These are phyloP conservation scores for Myriosclerotinia curreyana DNA, from an alignment of 2,329 filamentous ascomycete species.

Conservation along the genomic window DNA sequence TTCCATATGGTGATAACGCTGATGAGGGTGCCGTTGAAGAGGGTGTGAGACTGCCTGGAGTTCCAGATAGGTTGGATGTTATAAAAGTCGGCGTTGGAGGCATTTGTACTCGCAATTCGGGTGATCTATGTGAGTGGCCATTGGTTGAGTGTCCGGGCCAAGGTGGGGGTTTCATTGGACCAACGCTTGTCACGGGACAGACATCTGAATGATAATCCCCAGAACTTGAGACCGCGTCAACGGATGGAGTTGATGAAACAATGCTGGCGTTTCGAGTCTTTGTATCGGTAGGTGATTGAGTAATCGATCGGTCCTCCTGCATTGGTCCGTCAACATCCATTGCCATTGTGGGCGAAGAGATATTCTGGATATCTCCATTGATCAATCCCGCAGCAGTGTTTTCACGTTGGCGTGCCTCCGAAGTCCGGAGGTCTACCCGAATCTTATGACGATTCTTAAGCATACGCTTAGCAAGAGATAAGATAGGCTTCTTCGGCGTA, in stretches of 20 bases:
- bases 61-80: constrained; percentile 39
- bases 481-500: constrained; percentile 31
- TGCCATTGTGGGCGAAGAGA: constrained; percentile 27
- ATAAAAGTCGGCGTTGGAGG: constrained; percentile 54
- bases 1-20: constrained; percentile 51
- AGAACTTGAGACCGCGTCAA: constrained; percentile 26
- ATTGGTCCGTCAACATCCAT: constrained; percentile 32
- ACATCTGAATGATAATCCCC: constrained; percentile 35
- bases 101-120: constrained; percentile 48
- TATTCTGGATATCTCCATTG: constrained; percentile 23
- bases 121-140: constrained; percentile 25
- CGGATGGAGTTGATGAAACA: constrained; percentile 33
- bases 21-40: constrained; percentile 46
- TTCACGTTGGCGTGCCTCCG: constrained; percentile 24
- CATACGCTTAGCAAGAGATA: constrained; percentile 36
- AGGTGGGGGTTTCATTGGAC: constrained; percentile 36
- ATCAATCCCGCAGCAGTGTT: constrained; percentile 14
- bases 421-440: constrained; percentile 25
- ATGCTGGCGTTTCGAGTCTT: constrained; percentile 33
- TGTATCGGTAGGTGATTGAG: constrained; percentile 30
- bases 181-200: constrained; percentile 24
- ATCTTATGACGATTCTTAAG: constrained; percentile 36
- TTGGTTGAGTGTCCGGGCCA: constrained; percentile 30
- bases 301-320: constrained; percentile 25
- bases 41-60: constrained; percentile 44